Evolutionary conservation across 1,139 yeast genomes (phyloP).

Genomic region (Candida sojae): DNA sequence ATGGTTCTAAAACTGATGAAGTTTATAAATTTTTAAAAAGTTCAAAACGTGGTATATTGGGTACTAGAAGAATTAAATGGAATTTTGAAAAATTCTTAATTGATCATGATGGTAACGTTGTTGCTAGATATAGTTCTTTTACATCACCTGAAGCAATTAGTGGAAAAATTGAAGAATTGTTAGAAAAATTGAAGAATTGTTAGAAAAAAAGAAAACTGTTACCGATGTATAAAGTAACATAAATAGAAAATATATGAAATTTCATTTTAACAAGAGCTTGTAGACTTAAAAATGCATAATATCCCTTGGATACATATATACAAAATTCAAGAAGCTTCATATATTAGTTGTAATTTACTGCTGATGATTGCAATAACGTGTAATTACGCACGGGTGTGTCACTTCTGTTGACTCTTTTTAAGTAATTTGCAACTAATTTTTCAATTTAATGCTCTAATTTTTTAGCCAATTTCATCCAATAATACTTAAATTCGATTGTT

Average conservation of each 20-base stretch:
- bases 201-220: conserved; percentile 12
- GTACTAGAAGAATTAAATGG: conserved; percentile 50
- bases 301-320: too few species aligned
- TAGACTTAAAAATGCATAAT: too few species aligned
- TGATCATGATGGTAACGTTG: conserved; percentile 47
- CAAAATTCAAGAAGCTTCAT: too few species aligned
- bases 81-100: conserved; percentile 52
- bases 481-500: background rate
- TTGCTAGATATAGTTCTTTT: conserved; percentile 43
- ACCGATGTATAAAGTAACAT: too few species aligned
- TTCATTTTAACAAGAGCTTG: too few species aligned
- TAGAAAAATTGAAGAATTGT: conserved; percentile 32
- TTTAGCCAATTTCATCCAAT: background rate
- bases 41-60: conserved; percentile 44
- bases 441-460: background rate
- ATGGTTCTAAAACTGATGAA: conserved; percentile 79
- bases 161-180: conserved; percentile 42
- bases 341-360: too few species aligned
- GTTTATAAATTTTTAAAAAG: conserved; percentile 76
- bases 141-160: conserved; percentile 42
- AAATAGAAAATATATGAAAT: too few species aligned
- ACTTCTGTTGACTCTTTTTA: too few species aligned
- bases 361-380: too few species aligned
- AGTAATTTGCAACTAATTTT: background rate
- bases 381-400: too few species aligned